Percentiles rank a stretch among this genome's conserved stretches.
Conservation (phyloP, 192 early-diverging fungal genomes). For the Linnemannia zychae region DNA sequence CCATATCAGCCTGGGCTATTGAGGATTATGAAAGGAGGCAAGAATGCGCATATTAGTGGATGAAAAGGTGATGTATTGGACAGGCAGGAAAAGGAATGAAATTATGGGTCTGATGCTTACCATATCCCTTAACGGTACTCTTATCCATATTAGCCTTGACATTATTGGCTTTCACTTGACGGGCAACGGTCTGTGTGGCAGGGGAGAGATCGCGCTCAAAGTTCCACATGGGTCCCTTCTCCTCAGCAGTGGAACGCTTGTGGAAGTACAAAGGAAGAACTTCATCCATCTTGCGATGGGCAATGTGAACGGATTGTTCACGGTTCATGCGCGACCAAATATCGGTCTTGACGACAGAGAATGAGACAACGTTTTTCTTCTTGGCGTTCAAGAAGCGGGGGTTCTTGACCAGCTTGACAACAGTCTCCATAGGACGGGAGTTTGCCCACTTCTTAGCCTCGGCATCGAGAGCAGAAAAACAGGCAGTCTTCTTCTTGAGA, state of each 20-base stretch:
- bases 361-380: constrained; percentile 6
- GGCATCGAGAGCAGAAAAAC: background rate
- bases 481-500: constrained; percentile 38
- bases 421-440: constrained; percentile 27
- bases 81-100: background rate
- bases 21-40: too few relatives aligned
- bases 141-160: constrained; percentile 35
- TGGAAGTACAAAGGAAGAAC: constrained; percentile 14
- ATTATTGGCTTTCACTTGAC: background rate
- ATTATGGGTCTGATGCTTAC: background rate
- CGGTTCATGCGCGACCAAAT: constrained; percentile 36
- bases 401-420: background rate
- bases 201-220: constrained; percentile 27
- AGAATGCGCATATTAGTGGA: too few relatives aligned
- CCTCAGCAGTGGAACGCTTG: constrained; percentile 36
- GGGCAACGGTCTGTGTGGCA: constrained; percentile 12
- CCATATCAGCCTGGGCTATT: constrained; percentile 41
- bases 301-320: constrained; percentile 26
- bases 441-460: too few relatives aligned
- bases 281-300: constrained; percentile 24
- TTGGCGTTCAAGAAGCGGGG: constrained; percentile 9
- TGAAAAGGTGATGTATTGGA: too few relatives aligned
- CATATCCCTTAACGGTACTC: constrained; percentile 38
- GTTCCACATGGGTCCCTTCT: constrained; percentile 49
- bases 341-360: constrained; percentile 5